Percentiles rank a stretch among this genome's conserved stretches.
Conservation (phyloP, 768 basidiomycete genomes). For the Russula dissimulans region DNA sequence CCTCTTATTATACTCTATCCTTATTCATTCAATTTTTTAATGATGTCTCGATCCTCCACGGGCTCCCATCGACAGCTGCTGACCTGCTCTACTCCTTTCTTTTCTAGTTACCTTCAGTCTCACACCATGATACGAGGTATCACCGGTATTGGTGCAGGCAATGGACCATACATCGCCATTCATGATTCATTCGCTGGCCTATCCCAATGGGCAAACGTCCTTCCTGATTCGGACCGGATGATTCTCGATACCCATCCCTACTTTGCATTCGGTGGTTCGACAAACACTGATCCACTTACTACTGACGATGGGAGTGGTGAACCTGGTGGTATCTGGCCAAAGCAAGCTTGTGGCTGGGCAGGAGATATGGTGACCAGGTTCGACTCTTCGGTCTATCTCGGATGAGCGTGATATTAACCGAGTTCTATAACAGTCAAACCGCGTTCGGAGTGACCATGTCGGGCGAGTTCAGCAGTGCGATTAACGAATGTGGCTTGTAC, state of each 20-base stretch:
- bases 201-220: conserved; percentile 34
- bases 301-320: conserved; percentile 30
- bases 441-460: conserved; percentile 62
- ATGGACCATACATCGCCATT: conserved; percentile 50
- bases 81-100: conserved; percentile 29
- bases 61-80: not conserved
- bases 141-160: conserved; percentile 61
- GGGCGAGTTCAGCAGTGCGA: conserved; percentile 68
- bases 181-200: conserved; percentile 51
- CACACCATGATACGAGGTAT: conserved; percentile 65
- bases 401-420: not conserved
- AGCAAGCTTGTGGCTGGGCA: conserved; percentile 37
- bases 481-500: conserved; percentile 56
- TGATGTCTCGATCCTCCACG: not conserved
- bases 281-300: conserved; percentile 13
- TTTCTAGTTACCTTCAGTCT: conserved; percentile 44
- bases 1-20: not conserved
- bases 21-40: not conserved
- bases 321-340: conserved; percentile 23
- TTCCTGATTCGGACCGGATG: conserved; percentile 35
- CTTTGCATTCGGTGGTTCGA: conserved; percentile 22
- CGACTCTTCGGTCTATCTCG: conserved; percentile 21
- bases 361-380: conserved; percentile 33
- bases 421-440: conserved; percentile 28
- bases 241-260: conserved; percentile 46